A percentile compares a stretch with the other conserved stretches of the same genome.
These are phyloP conservation scores for Trichoderma endophyticum DNA, from an alignment of 2,329 filamentous ascomycete genomes.

Conservation along the genomic window DNA sequence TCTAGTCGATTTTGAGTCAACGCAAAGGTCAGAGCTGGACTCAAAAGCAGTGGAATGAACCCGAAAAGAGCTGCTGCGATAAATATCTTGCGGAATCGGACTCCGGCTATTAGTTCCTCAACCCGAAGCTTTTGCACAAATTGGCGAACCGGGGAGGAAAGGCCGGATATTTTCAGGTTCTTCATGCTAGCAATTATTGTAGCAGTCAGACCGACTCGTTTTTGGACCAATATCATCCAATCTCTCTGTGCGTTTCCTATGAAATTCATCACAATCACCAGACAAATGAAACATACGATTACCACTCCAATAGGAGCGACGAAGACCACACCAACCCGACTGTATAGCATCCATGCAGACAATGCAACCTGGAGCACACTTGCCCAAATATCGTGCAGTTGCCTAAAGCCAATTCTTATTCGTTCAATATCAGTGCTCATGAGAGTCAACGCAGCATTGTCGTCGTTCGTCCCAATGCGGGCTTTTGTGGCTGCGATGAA, in stretches of 20 bases:
- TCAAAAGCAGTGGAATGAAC: not conserved
- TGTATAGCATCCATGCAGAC: not conserved
- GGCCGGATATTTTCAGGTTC: not conserved
- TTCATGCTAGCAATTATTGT: not conserved
- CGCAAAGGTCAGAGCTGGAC: not conserved
- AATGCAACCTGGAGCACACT: not conserved
- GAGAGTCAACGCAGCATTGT: conserved; percentile 42
- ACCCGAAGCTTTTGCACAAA: not conserved
- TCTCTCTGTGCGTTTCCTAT: not conserved
- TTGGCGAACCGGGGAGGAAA: not conserved
- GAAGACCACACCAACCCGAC: not conserved
- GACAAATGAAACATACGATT: not conserved
- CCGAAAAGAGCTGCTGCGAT: not conserved
- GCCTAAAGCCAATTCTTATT: conserved; percentile 34
- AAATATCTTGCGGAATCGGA: not conserved
- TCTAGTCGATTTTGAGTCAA: not conserved
- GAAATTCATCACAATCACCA: not conserved
- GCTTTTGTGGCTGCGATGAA: not conserved
- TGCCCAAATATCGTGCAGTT: conserved; percentile 35
- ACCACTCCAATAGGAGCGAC: not conserved
- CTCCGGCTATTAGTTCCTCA: not conserved
- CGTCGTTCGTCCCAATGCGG: conserved; percentile 24
- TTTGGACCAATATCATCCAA: not conserved
- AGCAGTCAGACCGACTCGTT: not conserved
- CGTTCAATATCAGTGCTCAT: conserved; percentile 49